Evolutionary conservation across 2,329 filamentous ascomycete genomes (phyloP).

Genomic region (Talaromyces sp.): DNA sequence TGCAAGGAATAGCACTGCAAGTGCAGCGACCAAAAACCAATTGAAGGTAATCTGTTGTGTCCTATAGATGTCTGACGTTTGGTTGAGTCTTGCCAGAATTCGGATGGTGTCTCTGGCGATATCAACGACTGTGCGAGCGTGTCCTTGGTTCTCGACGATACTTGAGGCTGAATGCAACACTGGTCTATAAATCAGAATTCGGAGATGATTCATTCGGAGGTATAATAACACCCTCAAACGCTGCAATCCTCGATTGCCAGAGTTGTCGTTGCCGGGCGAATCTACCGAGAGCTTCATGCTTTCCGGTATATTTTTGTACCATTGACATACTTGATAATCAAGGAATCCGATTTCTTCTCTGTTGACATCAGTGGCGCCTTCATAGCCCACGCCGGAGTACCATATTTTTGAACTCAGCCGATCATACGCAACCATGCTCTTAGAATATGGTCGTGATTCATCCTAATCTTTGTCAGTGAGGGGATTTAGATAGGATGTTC

Average conservation of each 20-base stretch:
- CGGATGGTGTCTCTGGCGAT: conserved; percentile 63
- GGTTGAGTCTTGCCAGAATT: conserved; percentile 58
- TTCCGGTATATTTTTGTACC: conserved; percentile 72
- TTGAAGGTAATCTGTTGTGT: conserved; percentile 64
- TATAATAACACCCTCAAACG: conserved; percentile 81
- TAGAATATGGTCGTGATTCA: conserved; percentile 62
- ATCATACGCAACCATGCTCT: conserved; percentile 80
- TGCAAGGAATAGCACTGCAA: conserved; percentile 62
- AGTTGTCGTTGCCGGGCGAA: conserved; percentile 44
- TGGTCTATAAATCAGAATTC: conserved; percentile 82
- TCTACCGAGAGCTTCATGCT: conserved; percentile 59
- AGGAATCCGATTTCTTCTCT: conserved; percentile 73
- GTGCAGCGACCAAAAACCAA: conserved; percentile 61
- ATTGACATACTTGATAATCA: conserved; percentile 78
- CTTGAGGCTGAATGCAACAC: conserved; percentile 79
- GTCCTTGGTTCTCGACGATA: conserved; percentile 70
- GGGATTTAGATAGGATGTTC: background rate
- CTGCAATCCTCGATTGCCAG: conserved; percentile 62
- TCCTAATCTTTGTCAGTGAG: conserved; percentile 30
- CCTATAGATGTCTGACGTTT: conserved; percentile 60
- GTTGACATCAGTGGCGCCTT: conserved; percentile 62
- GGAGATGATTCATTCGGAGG: conserved; percentile 82
- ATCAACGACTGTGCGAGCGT: conserved; percentile 66
- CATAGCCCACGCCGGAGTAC: conserved; percentile 70
- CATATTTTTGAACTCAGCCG: conserved; percentile 82